Conservation (phyloP, 179 eudicot genomes). For the Spinacia oleracea region DNA sequence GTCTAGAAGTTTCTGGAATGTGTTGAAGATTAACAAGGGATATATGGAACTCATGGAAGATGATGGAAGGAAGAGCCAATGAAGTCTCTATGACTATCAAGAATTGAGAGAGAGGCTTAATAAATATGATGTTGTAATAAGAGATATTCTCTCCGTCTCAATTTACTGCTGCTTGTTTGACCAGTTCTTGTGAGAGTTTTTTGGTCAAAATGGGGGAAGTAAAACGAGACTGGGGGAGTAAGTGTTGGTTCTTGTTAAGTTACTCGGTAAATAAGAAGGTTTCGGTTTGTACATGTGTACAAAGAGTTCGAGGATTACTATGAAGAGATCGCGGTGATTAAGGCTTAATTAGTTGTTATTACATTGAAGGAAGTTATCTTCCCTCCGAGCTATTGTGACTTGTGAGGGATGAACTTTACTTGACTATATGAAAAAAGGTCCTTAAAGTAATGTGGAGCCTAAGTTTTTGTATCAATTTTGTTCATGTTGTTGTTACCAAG, state of each 20-base stretch:
- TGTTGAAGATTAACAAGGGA: neutral
- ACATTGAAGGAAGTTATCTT: neutral
- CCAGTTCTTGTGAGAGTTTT: no score
- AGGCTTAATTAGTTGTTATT: neutral
- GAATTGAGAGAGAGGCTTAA: constrained; percentile 28
- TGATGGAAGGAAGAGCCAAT: constrained; percentile 15
- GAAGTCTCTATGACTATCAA: constrained; percentile 19
- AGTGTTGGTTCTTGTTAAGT: neutral
- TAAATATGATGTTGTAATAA: constrained; percentile 7
- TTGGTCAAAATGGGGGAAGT: no score
- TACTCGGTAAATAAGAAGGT: neutral
- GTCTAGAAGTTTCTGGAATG: neutral
- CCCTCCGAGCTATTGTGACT: neutral
- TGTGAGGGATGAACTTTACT: neutral
- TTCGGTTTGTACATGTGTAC: neutral
- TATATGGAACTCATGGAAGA: no score
- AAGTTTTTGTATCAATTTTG: neutral
- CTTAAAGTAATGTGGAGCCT: neutral
- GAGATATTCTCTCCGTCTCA: no score
- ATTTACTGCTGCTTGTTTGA: no score
- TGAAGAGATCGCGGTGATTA: neutral
- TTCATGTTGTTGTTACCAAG: neutral
- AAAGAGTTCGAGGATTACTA: neutral
- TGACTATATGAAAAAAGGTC: neutral
- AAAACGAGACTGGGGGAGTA: no score